These are phyloP conservation scores for Coemansia sp. DNA, from an alignment of 192 early-diverging fungal species.

Conservation along the genomic window DNA sequence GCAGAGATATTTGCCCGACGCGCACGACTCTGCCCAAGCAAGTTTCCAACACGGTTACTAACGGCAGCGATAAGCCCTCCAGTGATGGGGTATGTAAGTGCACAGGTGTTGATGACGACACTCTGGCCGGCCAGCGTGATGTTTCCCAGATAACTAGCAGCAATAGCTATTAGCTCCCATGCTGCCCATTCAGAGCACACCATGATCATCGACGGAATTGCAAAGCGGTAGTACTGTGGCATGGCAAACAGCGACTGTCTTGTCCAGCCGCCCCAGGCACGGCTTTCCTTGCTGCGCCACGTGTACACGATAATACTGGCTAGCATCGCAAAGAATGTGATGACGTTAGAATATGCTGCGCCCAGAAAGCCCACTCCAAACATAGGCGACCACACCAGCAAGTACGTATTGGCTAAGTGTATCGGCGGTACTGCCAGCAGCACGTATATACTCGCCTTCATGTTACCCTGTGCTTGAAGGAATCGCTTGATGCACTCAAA, in stretches of 20 bases:
- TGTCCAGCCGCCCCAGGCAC: conserved; percentile 74
- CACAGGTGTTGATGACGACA: conserved; percentile 55
- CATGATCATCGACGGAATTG: conserved; percentile 73
- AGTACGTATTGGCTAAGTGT: conserved; percentile 73
- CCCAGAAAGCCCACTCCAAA: conserved; percentile 76
- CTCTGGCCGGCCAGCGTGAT: conserved; percentile 57
- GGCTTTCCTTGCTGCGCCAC: conserved; percentile 51
- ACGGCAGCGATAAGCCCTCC: conserved; percentile 57
- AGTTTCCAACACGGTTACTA: conserved; percentile 57
- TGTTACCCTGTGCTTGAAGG: conserved; percentile 86
- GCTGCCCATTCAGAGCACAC: conserved; percentile 67
- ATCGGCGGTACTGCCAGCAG: conserved; percentile 69
- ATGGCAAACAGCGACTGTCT: conserved; percentile 29
- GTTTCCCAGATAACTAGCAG: conserved; percentile 58
- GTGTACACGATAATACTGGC: conserved; percentile 62
- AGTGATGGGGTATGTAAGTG: conserved; percentile 53
- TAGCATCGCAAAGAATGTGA: conserved; percentile 75
- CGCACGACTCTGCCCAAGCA: conserved; percentile 41
- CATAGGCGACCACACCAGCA: conserved; percentile 70
- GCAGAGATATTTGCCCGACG: conserved; percentile 34
- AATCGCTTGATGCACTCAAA: conserved; percentile 86
- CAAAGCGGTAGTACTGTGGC: conserved; percentile 60
- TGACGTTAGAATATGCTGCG: conserved; percentile 74
- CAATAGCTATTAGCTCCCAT: conserved; percentile 47
- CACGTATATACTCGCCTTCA: conserved; percentile 79